phyloP scores from a whole-genome alignment of 371 early-diverging fungal genomes.

The Mortierella sp. region DNA sequence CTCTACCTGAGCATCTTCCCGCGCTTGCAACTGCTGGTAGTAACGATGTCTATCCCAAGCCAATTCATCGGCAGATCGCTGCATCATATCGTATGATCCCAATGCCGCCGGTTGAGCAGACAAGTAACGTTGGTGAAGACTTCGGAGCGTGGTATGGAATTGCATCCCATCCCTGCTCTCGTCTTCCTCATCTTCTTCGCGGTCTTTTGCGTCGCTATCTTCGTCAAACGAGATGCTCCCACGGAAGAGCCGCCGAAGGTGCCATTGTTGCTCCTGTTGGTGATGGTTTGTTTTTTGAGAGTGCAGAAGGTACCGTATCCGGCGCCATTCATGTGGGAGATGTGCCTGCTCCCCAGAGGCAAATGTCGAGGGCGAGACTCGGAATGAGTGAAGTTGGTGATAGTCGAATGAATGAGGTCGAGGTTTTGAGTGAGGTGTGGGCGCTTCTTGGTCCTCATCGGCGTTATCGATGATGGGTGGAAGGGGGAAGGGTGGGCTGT shows the following conservation, averaged over 20 bases:
- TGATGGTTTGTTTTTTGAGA: background rate
- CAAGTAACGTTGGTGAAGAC: no score
- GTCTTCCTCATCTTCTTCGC: no score
- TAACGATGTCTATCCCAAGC: constrained; percentile 42
- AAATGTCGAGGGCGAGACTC: background rate
- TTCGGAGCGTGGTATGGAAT: no score
- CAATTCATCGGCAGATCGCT: constrained; percentile 27
- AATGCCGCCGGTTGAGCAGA: no score
- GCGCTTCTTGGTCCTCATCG: background rate
- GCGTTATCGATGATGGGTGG: background rate
- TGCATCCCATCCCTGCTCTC: no score
- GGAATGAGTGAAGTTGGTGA: background rate
- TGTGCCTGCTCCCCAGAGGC: background rate
- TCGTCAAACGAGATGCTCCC: no score
- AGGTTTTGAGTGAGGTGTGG: background rate
- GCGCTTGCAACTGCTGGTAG: constrained; percentile 28
- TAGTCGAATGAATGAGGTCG: background rate
- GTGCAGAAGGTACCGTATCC: background rate
- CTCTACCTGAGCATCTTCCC: constrained; percentile 17
- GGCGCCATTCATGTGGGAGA: constrained; percentile 3
- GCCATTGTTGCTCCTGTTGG: background rate
- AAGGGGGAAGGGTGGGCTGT: background rate
- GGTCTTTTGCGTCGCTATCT: no score
- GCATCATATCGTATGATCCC: background rate
- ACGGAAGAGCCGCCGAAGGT: background rate